Percentiles rank a stretch among this genome's conserved stretches.
phyloP scores from a whole-genome alignment of 257 asterid species.

The Asclepias syriaca region DNA sequence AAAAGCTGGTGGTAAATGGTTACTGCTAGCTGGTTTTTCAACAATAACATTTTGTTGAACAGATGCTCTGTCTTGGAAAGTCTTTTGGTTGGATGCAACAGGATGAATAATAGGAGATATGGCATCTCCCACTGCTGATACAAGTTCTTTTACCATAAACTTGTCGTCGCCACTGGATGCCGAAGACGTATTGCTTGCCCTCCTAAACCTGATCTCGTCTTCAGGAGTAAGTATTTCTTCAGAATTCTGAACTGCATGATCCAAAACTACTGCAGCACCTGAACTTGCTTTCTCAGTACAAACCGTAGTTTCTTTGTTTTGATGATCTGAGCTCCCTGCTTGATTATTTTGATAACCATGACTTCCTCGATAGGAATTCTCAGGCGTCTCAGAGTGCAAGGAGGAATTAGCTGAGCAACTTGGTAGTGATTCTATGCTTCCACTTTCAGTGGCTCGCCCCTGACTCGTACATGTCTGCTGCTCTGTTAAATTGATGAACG shows the following conservation, averaged over 20 bases:
- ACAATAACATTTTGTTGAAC: constrained; percentile 37
- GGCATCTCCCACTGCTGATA: constrained; percentile 28
- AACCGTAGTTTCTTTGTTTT: constrained; percentile 30
- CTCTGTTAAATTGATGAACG: constrained; percentile 31
- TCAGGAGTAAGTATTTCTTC: constrained; percentile 22
- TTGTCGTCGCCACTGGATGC: constrained; percentile 41
- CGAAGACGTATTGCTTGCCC: constrained; percentile 22
- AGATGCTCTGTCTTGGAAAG: constrained; percentile 31
- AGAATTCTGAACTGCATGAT: constrained; percentile 22
- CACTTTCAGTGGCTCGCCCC: constrained; percentile 35
- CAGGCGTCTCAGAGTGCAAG: constrained; percentile 39
- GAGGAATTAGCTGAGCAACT: constrained; percentile 53
- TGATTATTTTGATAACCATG: constrained; percentile 31
- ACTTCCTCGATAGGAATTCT: constrained; percentile 25
- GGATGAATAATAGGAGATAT: constrained; percentile 33
- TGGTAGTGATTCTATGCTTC: constrained; percentile 39
- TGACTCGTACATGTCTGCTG: constrained; percentile 32
- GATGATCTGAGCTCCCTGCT: constrained; percentile 28
- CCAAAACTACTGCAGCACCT: constrained; percentile 10
- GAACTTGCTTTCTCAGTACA: constrained; percentile 31
- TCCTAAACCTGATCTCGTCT: constrained; percentile 25
- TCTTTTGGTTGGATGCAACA: constrained; percentile 33
- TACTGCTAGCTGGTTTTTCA: constrained; percentile 29
- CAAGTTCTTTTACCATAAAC: constrained; percentile 41
- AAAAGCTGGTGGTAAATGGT: constrained; percentile 43